Evolutionary conservation across 2,329 filamentous ascomycete species (phyloP), one percentile per base, ranked within the genome.

Genomic region (Penicillium fuscoglaucum): DNA sequence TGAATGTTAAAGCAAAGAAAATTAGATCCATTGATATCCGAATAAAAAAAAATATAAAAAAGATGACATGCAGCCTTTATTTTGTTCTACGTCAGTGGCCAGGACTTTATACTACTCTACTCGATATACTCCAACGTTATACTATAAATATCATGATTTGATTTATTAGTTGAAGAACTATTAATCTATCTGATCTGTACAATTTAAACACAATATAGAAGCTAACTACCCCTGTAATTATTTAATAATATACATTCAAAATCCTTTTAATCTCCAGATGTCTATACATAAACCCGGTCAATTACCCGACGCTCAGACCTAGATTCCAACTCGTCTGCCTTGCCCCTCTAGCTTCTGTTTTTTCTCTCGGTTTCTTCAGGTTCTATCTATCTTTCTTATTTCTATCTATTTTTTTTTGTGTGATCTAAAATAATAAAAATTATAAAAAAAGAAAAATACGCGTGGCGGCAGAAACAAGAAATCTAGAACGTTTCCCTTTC

Each of bases 401-500:
- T 39, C 33, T 15, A 28, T 35, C 13, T 28, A 50, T 15, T 40
- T 39, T 41, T 28, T 15, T 40, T 12, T 40, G 17, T 28, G 24
- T 15, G 17, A 24, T 15, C 54, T 31, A 33, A 6, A 33, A 33
- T 13, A 33, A 13, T 13, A 33, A 13, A 2, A 33, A 33, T 19
- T 19, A 19, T 1, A 13, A 13, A 43, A n/a, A 28, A 51, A 26
- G 39, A 2, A 37, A 35, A 24, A 43, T 24, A 29, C 26, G 31
- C 19, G 31, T 37, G 47, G 47, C 19, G 54, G 54, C 48, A 52
- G 54, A 54, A 49, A 35, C 28, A 52, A 44, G 40, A 48, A 55
- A 44, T 55, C 44, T 58, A 58, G 44, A 55, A 54, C 52, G 6
- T 45, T 54, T 56, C 59, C 59, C 52, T 55, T 59, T 62, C 63